phyloP scores from a whole-genome alignment of 2,329 filamentous ascomycete genomes.

The Hymenoscyphus albidus region DNA sequence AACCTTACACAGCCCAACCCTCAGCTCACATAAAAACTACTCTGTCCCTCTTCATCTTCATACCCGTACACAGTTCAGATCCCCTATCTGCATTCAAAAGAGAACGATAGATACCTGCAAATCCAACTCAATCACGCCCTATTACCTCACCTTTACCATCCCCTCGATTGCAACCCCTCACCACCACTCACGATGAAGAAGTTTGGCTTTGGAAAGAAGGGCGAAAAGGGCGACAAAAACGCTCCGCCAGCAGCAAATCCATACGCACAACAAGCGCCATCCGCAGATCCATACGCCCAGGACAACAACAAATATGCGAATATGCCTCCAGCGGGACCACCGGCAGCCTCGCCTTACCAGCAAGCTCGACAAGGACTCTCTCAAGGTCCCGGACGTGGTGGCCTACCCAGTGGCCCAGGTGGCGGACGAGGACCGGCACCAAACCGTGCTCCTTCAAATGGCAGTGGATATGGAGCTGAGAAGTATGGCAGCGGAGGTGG shows the following conservation, averaged over 20 bases:
- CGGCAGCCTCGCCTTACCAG: conserved; percentile 28
- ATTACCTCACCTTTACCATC: neutral
- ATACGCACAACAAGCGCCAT: conserved; percentile 32
- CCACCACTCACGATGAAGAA: conserved; percentile 48
- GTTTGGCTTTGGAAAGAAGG: conserved; percentile 56
- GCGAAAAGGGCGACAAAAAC: conserved; percentile 46
- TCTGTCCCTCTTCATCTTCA: neutral
- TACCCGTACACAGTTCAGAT: neutral
- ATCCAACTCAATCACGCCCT: neutral
- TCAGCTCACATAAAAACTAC: neutral
- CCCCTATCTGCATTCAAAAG: neutral
- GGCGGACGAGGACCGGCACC: conserved; percentile 39
- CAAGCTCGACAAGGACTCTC: conserved; percentile 18
- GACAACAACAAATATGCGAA: conserved; percentile 53
- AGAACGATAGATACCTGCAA: neutral
- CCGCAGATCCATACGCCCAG: conserved; percentile 57
- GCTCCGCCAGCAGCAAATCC: conserved; percentile 38
- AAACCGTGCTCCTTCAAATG: conserved; percentile 27
- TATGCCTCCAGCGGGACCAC: conserved; percentile 34
- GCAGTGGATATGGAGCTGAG: conserved; percentile 50
- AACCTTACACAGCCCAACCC: neutral
- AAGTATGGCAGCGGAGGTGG: conserved; percentile 49
- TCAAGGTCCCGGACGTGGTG: conserved; percentile 17
- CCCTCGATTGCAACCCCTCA: neutral
- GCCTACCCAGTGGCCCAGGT: conserved; percentile 27